Conservation (phyloP, 306 rosid genomes). For the Elaeagnus macrophylla region DNA sequence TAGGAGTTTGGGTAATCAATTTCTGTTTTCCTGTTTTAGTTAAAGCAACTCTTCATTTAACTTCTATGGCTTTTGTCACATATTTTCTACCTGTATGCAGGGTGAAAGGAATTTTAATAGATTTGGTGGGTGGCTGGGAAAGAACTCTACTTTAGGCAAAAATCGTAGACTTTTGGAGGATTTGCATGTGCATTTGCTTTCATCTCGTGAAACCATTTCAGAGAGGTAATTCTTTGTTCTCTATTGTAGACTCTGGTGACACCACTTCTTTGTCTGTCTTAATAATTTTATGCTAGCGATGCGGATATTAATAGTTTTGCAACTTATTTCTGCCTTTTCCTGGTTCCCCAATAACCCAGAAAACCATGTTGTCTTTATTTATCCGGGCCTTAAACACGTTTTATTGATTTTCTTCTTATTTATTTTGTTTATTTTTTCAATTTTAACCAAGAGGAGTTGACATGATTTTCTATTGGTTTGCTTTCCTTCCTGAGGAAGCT, state of each 20-base stretch:
- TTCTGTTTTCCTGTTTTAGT: constrained; percentile 12
- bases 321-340: too few relatives aligned
- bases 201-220: constrained; percentile 73
- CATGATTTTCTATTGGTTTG: background rate
- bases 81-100: constrained; percentile 33
- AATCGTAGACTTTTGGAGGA: constrained; percentile 83
- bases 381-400: too few relatives aligned
- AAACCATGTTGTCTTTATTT: too few relatives aligned
- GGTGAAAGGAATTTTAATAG: constrained; percentile 82
- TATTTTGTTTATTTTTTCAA: too few relatives aligned
- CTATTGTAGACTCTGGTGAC: constrained; percentile 11
- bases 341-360: too few relatives aligned
- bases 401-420: too few relatives aligned
- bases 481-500: constrained; percentile 8
- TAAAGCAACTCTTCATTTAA: background rate
- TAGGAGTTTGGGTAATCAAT: background rate
- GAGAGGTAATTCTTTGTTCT: constrained; percentile 51
- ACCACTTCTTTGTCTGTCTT: background rate
- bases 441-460: too few relatives aligned
- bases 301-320: too few relatives aligned
- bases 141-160: constrained; percentile 80
- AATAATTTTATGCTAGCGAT: too few relatives aligned
- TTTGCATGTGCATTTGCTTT: constrained; percentile 78
- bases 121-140: constrained; percentile 95
- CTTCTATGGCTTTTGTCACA: constrained; percentile 10